These are phyloP conservation scores for Yamadazyma dendronema DNA, from an alignment of 1,139 yeast species.

Conservation along the genomic window DNA sequence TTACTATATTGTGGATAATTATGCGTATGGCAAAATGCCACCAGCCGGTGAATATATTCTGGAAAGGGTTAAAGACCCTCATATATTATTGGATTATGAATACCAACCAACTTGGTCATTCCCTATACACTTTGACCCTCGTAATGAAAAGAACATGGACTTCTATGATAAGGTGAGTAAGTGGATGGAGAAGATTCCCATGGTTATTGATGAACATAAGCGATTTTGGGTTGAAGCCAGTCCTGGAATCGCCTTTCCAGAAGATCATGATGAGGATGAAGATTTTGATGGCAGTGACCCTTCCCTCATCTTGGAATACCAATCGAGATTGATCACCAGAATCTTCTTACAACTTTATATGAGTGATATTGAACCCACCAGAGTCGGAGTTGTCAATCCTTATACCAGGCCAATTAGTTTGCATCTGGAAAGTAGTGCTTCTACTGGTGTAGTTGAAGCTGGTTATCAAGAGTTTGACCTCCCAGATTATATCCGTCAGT, in stretches of 20 bases:
- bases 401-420: not conserved
- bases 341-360: constrained; percentile 41
- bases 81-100: too few species aligned
- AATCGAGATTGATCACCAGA: constrained; percentile 50
- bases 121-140: too few species aligned
- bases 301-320: constrained; percentile 49
- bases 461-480: not conserved
- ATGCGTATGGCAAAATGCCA: not conserved
- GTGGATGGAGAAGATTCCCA: constrained; percentile 62
- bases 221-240: constrained; percentile 17
- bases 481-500: not conserved
- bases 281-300: constrained; percentile 17
- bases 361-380: constrained; percentile 28
- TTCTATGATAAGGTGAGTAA: constrained; percentile 57
- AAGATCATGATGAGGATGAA: constrained; percentile 17
- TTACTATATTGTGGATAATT: not conserved
- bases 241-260: constrained; percentile 35
- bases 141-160: constrained; percentile 57
- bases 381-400: not conserved
- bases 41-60: not conserved
- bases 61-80: constrained; percentile 1
- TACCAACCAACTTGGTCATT: too few species aligned
- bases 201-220: constrained; percentile 10
- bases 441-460: not conserved
- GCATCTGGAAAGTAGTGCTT: not conserved